Evolutionary conservation across 352 stramenopile species (phyloP).

Genomic region (Globisporangium echinulatum): DNA sequence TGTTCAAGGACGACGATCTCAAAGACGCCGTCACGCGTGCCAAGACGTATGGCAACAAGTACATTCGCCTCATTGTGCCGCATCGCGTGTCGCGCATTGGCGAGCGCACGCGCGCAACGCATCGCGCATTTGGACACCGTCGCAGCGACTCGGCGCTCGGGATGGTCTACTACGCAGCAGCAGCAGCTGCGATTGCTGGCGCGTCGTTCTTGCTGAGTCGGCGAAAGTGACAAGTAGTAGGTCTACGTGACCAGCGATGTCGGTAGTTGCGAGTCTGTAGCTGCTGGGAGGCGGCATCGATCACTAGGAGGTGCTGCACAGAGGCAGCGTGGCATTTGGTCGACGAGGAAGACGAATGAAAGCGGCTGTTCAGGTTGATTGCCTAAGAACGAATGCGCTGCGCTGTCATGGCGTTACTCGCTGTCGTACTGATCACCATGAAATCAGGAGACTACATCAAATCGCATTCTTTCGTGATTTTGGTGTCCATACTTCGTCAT

Average conservation of each 20-base stretch:
- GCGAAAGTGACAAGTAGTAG: constrained; percentile 29
- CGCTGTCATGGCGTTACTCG: too few relatives aligned
- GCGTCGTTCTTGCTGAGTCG: constrained; percentile 77
- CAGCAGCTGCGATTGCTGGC: constrained; percentile 65
- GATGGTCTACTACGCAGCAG: constrained; percentile 76
- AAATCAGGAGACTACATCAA: too few relatives aligned
- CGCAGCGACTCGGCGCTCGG: constrained; percentile 48
- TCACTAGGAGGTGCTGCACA: too few relatives aligned
- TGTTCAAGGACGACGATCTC: constrained; percentile 76
- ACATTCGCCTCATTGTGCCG: constrained; percentile 67
- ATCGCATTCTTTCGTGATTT: too few relatives aligned
- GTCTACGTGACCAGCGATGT: background rate
- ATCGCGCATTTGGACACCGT: constrained; percentile 27
- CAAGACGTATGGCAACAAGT: constrained; percentile 79
- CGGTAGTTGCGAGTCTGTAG: too few relatives aligned
- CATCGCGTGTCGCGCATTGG: constrained; percentile 27
- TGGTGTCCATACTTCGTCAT: too few relatives aligned
- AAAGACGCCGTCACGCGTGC: constrained; percentile 74
- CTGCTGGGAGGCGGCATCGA: too few relatives aligned
- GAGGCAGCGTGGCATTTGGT: too few relatives aligned
- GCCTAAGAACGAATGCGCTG: too few relatives aligned
- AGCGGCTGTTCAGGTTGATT: too few relatives aligned
- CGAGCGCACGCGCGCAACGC: constrained; percentile 21
- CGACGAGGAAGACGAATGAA: too few relatives aligned
- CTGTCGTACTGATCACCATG: too few relatives aligned